These are phyloP conservation scores for Musa troglodytarum DNA, from an alignment of 176 grass and related monocot genomes.

Conservation along the genomic window DNA sequence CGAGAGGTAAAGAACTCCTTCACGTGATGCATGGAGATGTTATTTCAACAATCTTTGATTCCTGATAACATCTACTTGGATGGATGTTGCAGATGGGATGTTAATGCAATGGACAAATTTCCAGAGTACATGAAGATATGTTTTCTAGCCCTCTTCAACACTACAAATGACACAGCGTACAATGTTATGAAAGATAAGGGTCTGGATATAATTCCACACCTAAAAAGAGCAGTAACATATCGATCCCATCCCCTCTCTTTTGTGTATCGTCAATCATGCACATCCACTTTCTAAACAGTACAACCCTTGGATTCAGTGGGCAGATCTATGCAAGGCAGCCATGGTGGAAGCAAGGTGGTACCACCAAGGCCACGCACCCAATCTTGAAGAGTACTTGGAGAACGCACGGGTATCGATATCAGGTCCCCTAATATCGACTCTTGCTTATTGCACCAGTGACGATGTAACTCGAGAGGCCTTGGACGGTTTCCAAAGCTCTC, in stretches of 20 bases:
- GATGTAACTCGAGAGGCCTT: constrained; percentile 9
- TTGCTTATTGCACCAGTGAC: constrained; percentile 9
- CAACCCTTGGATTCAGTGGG: constrained; percentile 25
- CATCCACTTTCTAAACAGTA: neutral
- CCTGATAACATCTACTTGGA: too few species aligned
- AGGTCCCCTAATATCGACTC: constrained; percentile 19
- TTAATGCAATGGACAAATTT: too few species aligned
- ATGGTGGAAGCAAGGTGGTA: constrained; percentile 43
- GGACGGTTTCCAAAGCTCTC: neutral
- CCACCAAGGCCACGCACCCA: constrained; percentile 8
- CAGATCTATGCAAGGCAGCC: constrained; percentile 34
- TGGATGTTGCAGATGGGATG: too few species aligned
- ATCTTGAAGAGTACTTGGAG: constrained; percentile 32
- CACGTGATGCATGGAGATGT: too few species aligned
- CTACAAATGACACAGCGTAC: too few species aligned
- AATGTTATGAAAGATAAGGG: neutral
- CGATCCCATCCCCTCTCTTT: neutral
- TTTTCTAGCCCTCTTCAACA: too few species aligned
- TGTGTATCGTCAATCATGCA: neutral
- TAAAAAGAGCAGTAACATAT: constrained; percentile 15
- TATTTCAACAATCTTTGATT: too few species aligned
- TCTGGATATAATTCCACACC: constrained; percentile 22
- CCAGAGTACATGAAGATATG: too few species aligned
- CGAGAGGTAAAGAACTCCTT: too few species aligned
- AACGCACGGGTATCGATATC: constrained; percentile 39